phyloP scores from a whole-genome alignment of 495 filamentous ascomycete species.

The Penicillium egyptiacum region DNA sequence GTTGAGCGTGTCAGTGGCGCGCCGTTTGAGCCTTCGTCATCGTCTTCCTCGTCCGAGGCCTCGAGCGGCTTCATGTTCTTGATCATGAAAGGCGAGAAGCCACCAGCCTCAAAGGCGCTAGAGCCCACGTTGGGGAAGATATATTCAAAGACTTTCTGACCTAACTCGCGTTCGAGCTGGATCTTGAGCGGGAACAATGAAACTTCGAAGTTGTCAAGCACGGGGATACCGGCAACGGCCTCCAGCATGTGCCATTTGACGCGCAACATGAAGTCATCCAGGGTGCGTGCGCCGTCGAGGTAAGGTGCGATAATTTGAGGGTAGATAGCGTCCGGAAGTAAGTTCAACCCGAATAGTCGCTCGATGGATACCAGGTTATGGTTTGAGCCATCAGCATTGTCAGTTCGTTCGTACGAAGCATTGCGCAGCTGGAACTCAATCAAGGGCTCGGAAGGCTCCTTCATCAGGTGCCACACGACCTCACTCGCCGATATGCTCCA shows the following conservation, averaged over 20 bases:
- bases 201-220: slow-evolving; percentile 96
- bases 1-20: slow-evolving; percentile 28
- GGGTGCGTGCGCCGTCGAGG: slow-evolving; percentile 59
- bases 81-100: slow-evolving; percentile 78
- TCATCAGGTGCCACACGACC: slow-evolving; percentile 94
- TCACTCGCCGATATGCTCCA: slow-evolving; percentile 90
- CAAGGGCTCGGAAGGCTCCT: slow-evolving; percentile 80
- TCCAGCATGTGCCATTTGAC: slow-evolving; percentile 98
- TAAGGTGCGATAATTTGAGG: slow-evolving; percentile 94
- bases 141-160: slow-evolving; percentile 94
- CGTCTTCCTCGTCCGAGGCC: slow-evolving; percentile 57
- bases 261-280: slow-evolving; percentile 74
- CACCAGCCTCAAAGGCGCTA: slow-evolving; percentile 58
- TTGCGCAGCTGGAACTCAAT: slow-evolving; percentile 89
- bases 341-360: slow-evolving; percentile 79
- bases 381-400: slow-evolving; percentile 96
- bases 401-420: slow-evolving; percentile 87
- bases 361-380: slow-evolving; percentile 87
- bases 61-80: slow-evolving; percentile 67
- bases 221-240: slow-evolving; percentile 95
- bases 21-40: slow-evolving; percentile 38
- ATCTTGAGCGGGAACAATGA: slow-evolving; percentile 90
- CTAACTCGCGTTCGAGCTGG: slow-evolving; percentile 90
- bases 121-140: slow-evolving; percentile 83
- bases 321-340: slow-evolving; percentile 87